Evolutionary conservation across 2,329 filamentous ascomycete genomes (phyloP), one percentile per base, ranked within the genome.

Genomic region (Xylaria sp.): DNA sequence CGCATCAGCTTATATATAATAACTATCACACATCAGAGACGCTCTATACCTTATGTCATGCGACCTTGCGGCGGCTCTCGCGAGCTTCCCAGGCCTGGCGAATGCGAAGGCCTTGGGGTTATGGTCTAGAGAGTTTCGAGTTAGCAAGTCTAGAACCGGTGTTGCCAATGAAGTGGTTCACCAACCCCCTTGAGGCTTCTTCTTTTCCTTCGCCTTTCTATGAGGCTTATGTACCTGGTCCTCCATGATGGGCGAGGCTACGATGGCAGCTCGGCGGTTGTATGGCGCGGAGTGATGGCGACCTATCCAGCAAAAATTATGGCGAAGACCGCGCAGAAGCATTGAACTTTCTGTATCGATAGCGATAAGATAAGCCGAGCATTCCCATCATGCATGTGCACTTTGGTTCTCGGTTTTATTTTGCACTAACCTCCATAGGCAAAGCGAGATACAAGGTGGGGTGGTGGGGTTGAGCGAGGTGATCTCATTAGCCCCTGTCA

Each of bases 61-160:
- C 39, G 76, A 76, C 76, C 92, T 85, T 60, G 90, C 89, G 5
- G 90, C 92, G 71, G 92, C 88, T 78, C 90, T 91, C 67, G 91
- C 89, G 73, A 95, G 86, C 76, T 91, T 92, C 69, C 94, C 94
- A 0, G 94, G 93, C 68, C 91, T 90, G 47, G 92, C 86, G 78
- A 92, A 93, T 61, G 93, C 91, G 79, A 97, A 97, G 15, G 94
- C 94, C 81, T 97, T 97, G 2, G 93, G 92, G 77, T 97, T 97
- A 70, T 84, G 85, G 62, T 92, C 92, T 89, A 75, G 70, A 74
- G 66, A 47, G 27, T 20, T n/a, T 10, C 2, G 22, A 61, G 71
- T 78, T 68, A 78, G 72, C 33, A n/a, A 5, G 38, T 50, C 39
- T 31, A 22, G 42, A 51, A 31, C 5, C 22, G n/a, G 15, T 17